Evolutionary conservation across 1,139 yeast genomes (phyloP).

Genomic region (Saccharomycopsis hybrid): DNA sequence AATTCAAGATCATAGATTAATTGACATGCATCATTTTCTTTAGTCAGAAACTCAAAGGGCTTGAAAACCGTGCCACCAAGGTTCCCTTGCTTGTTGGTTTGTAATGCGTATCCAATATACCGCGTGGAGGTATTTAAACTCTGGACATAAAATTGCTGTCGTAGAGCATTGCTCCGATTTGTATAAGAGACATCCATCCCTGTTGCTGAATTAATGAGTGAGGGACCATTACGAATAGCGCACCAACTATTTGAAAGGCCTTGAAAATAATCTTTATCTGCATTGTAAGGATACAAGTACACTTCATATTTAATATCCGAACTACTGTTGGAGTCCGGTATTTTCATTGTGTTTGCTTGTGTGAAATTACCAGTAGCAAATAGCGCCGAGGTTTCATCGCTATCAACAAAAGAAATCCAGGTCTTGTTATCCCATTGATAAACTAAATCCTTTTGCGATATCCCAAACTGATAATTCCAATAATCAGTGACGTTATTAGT

Average conservation of each 20-base stretch:
- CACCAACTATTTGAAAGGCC: conserved; percentile 61
- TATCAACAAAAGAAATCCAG: conserved; percentile 59
- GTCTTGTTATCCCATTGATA: conserved; percentile 65
- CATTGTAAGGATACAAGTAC: conserved; percentile 36
- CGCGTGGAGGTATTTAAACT: conserved; percentile 56
- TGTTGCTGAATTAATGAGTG: conserved; percentile 31
- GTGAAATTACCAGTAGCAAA: conserved; percentile 60
- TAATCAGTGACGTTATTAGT: conserved; percentile 29
- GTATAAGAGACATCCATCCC: conserved; percentile 39
- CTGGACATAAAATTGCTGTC: conserved; percentile 54
- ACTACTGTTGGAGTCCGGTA: conserved; percentile 25
- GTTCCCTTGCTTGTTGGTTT: conserved; percentile 36
- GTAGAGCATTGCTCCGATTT: conserved; percentile 41
- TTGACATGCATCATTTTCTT: conserved; percentile 54
- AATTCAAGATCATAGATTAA: conserved; percentile 68
- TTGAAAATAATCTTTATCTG: conserved; percentile 32
- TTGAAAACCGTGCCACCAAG: conserved; percentile 65
- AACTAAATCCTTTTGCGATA: conserved; percentile 57
- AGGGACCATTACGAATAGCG: conserved; percentile 46
- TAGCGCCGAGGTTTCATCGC: conserved; percentile 67
- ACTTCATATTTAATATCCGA: conserved; percentile 33
- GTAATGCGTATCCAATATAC: conserved; percentile 62
- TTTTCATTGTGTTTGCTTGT: conserved; percentile 22
- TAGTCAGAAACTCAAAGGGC: conserved; percentile 56
- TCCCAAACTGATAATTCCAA: conserved; percentile 65